These are phyloP conservation scores for Penicillium vulpinum DNA, from an alignment of 2,329 filamentous ascomycete genomes.

Conservation along the genomic window DNA sequence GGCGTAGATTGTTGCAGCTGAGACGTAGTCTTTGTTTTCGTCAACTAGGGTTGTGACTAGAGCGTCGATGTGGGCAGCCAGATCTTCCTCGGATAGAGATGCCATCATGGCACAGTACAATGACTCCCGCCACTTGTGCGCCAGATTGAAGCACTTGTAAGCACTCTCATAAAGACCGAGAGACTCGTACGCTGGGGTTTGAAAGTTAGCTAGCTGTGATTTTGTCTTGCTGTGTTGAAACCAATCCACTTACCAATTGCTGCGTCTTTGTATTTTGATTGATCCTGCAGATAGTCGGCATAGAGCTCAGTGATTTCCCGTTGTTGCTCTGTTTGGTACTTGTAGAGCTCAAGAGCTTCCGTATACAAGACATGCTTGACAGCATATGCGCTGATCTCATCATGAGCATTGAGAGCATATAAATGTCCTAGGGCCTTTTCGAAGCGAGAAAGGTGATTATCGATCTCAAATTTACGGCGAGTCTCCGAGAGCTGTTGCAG, in stretches of 20 bases:
- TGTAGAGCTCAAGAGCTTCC: conserved; percentile 75
- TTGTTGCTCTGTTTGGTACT: conserved; percentile 71
- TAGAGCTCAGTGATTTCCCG: conserved; percentile 73
- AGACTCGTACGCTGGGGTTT: conserved; percentile 72
- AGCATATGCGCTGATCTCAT: conserved; percentile 75
- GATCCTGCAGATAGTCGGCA: conserved; percentile 71
- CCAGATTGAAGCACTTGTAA: conserved; percentile 78
- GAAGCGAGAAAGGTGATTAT: conserved; percentile 78
- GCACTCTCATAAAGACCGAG: conserved; percentile 72
- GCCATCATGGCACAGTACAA: conserved; percentile 75
- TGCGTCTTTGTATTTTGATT: conserved; percentile 79
- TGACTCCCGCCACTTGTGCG: conserved; percentile 88
- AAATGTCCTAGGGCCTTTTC: conserved; percentile 77
- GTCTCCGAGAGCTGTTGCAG: conserved; percentile 72
- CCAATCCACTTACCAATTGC: conserved; percentile 57
- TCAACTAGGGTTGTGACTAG: conserved; percentile 80
- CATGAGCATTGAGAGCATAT: conserved; percentile 69
- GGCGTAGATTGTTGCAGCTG: conserved; percentile 75
- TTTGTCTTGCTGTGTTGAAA: background rate
- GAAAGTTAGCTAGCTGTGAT: conserved; percentile 5
- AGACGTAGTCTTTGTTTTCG: conserved; percentile 73
- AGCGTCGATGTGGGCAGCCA: conserved; percentile 67
- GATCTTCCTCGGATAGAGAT: conserved; percentile 59
- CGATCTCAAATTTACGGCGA: conserved; percentile 78
- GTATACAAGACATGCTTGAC: conserved; percentile 78